Percentiles rank a stretch among this genome's conserved stretches.
phyloP scores from a whole-genome alignment of 116 monocot genomes.

The Iris pallida region DNA sequence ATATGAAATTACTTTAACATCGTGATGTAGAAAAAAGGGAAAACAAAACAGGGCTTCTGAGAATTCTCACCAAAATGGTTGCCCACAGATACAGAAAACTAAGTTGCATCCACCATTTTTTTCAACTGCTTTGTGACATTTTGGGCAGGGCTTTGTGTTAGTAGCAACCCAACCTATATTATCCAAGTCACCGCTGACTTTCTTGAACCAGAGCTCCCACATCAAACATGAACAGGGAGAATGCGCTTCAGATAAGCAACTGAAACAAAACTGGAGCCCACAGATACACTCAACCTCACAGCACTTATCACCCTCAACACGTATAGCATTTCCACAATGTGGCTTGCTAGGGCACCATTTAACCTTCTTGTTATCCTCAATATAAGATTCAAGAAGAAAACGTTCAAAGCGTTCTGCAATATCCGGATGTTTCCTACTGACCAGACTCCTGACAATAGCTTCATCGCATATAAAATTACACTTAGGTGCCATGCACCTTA shows the following conservation, averaged over 20 bases:
- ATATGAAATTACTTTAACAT: background rate
- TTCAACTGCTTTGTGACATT: conserved; percentile 60
- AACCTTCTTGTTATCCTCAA: conserved; percentile 69
- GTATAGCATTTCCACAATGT: conserved; percentile 79
- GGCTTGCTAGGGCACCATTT: conserved; percentile 79
- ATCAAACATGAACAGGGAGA: conserved; percentile 82
- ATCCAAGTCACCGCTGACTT: conserved; percentile 39
- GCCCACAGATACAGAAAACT: conserved; percentile 64
- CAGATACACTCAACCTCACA: conserved; percentile 76
- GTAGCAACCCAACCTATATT: conserved; percentile 54
- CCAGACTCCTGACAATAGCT: conserved; percentile 36
- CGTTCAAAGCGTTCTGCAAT: conserved; percentile 51
- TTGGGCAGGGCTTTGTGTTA: conserved; percentile 68
- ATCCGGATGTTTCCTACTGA: conserved; percentile 31
- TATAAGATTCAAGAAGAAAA: conserved; percentile 74
- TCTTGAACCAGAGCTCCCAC: conserved; percentile 71
- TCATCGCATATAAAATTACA: conserved; percentile 66
- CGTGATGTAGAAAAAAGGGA: background rate
- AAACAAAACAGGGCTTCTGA: background rate
- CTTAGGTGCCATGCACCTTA: conserved; percentile 61
- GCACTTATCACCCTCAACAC: conserved; percentile 45
- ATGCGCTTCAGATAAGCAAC: conserved; percentile 55
- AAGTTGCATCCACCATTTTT: conserved; percentile 80
- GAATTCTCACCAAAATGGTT: conserved; percentile 66
- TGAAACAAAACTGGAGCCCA: conserved; percentile 80